Evolutionary conservation across 1,139 yeast genomes (phyloP), one percentile per base, ranked within the genome.

Genomic region (Arxiozyma slooffiae): DNA sequence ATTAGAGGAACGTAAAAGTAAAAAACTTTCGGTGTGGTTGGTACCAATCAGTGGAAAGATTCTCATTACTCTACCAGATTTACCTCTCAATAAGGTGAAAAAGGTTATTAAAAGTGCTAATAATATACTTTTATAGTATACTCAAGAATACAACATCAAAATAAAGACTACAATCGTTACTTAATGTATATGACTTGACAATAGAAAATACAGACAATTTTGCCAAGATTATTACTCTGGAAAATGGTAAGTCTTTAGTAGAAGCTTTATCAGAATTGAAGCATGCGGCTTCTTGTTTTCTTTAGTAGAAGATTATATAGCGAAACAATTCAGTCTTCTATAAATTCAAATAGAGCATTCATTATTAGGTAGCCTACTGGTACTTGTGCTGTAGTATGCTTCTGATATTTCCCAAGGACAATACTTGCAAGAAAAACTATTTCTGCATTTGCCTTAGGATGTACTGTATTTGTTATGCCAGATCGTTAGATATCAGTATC

Each of bases 381-480:
- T 21, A 95, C 87, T 1, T 87, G 92, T 60, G 96, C 95, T 30
- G 80, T 90, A 53, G 74, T 90, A 59, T 87, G 96, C 4, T 97
- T 97, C 20, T 90, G 97, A 97, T 90, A 90, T 68, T 90, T 90
- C 71, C 97, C 97, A 18, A 75, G 84, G 49, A 95, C 96, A 6
- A 90, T 90, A 97, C 86, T 90, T 55, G 80, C 96, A 1, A 77
- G 97, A 60, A 90, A 90, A 67, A 76, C 85, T 48, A 96, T 88
- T 30, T 96, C 97, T 30, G 96, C 96, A 1, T 62, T 88, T 20
- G 96, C 97, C 18, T 89, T 92, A 9, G 97, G 97, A 1, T 90
- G 97, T 69, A 84, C 97, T 1, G 75, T 87, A 3, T 90, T 90
- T 14, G 75, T 90, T 53, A 90, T 89, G 69, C 97, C 97, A 3